phyloP scores from a whole-genome alignment of 1,284 basidiomycete species.

The Fomitopsis betulina region DNA sequence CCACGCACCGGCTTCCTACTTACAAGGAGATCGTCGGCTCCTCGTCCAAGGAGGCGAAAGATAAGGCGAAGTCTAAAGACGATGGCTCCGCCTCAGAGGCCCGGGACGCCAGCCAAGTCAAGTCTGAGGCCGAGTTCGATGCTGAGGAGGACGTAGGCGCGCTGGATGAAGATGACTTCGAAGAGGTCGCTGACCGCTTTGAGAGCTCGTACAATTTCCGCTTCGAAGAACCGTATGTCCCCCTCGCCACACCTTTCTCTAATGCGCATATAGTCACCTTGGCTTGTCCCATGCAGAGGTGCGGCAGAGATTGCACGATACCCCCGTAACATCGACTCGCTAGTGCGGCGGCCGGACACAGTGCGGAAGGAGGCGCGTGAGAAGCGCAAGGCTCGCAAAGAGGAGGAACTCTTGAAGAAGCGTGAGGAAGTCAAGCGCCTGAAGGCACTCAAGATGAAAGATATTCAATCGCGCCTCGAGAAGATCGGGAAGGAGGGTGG shows the following conservation, averaged over 20 bases:
- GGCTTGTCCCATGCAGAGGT: conserved; percentile 39
- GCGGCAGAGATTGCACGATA: conserved; percentile 73
- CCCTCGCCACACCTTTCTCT: not conserved
- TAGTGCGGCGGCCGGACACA: conserved; percentile 76
- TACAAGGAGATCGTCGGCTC: conserved; percentile 71
- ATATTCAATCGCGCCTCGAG: conserved; percentile 74
- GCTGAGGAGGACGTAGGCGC: conserved; percentile 38
- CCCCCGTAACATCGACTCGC: conserved; percentile 67
- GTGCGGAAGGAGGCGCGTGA: conserved; percentile 80
- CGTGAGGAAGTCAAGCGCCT: conserved; percentile 78
- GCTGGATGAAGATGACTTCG: conserved; percentile 60
- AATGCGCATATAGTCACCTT: not conserved
- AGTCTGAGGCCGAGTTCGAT: conserved; percentile 24
- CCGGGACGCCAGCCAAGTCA: conserved; percentile 21
- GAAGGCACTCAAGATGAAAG: conserved; percentile 82
- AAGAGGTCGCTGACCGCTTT: conserved; percentile 68
- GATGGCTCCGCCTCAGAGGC: conserved; percentile 14
- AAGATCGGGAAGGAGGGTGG: conserved; percentile 67
- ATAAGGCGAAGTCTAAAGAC: conserved; percentile 33
- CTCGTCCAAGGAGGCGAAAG: conserved; percentile 23
- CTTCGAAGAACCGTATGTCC: conserved; percentile 84
- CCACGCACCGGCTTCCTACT: conserved; percentile 70
- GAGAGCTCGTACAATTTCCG: conserved; percentile 91
- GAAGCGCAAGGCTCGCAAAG: conserved; percentile 72
- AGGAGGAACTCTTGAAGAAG: conserved; percentile 69